These are phyloP conservation scores for Luffa acutangula DNA, from an alignment of 306 rosid species.

Conservation along the genomic window DNA sequence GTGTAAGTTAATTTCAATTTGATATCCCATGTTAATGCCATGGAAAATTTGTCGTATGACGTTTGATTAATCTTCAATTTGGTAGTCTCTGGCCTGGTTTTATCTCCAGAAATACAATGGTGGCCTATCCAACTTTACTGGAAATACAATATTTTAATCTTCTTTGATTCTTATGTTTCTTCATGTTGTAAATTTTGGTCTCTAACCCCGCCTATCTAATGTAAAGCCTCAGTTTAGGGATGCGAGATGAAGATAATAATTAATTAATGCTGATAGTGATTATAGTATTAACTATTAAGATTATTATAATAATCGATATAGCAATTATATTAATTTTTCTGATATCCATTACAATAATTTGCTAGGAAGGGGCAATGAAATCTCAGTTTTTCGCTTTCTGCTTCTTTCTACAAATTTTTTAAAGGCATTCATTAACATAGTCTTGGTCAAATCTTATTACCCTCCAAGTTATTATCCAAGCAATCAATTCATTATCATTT, in stretches of 20 bases:
- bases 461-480: background rate
- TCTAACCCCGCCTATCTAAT: background rate
- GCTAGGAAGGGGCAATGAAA: background rate
- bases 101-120: background rate
- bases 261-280: background rate
- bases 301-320: no score
- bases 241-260: background rate
- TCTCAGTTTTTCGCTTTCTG: background rate
- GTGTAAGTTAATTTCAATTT: background rate
- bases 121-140: background rate
- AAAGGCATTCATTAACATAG: background rate
- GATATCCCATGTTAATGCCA: background rate
- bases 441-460: background rate
- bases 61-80: background rate
- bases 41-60: background rate
- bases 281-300: background rate
- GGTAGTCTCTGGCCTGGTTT: background rate
- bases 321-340: background rate
- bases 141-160: background rate
- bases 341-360: background rate
- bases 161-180: background rate
- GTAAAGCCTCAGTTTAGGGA: background rate
- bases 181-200: background rate
- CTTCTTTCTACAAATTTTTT: background rate
- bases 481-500: conserved; percentile 8